Evolutionary conservation across 2,329 filamentous ascomycete genomes (phyloP).

Genomic region (Microcyclospora tardicrescens): DNA sequence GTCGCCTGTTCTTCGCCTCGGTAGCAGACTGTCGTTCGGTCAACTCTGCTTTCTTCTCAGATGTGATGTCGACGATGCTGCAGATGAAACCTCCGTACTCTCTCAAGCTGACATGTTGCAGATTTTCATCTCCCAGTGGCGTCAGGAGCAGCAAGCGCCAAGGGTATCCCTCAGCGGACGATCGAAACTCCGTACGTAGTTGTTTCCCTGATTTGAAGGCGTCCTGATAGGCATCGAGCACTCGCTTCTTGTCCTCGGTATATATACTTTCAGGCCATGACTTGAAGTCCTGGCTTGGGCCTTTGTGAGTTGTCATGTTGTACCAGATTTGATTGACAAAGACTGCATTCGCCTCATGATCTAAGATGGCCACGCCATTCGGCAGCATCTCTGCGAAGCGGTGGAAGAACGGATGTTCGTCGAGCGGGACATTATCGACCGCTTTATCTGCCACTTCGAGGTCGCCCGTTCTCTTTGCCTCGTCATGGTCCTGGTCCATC

Average conservation of each 20-base stretch:
- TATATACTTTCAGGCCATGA: constrained; percentile 36
- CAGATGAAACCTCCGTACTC: constrained; percentile 33
- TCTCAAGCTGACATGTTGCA: constrained; percentile 18
- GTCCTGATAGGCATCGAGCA: constrained; percentile 31
- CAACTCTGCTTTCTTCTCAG: constrained; percentile 32
- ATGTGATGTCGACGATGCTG: constrained; percentile 34
- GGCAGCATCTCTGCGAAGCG: constrained; percentile 34
- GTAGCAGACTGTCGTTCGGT: constrained; percentile 29
- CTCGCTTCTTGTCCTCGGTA: constrained; percentile 30
- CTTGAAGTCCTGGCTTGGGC: constrained; percentile 27
- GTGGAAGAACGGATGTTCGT: constrained; percentile 31
- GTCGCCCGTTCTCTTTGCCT: neutral
- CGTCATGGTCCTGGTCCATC: neutral
- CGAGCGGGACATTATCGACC: constrained; percentile 12
- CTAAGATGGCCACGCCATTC: constrained; percentile 33
- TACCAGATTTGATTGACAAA: constrained; percentile 37
- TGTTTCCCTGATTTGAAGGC: constrained; percentile 28
- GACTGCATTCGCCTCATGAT: constrained; percentile 31
- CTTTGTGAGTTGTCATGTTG: constrained; percentile 31
- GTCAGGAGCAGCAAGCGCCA: constrained; percentile 33
- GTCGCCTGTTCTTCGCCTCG: constrained; percentile 31
- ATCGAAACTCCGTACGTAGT: constrained; percentile 31
- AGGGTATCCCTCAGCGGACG: constrained; percentile 18
- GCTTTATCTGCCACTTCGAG: constrained; percentile 1
- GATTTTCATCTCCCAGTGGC: constrained; percentile 28